phyloP scores from a whole-genome alignment of 371 early-diverging fungal species.

The Rhizomucor miehei region DNA sequence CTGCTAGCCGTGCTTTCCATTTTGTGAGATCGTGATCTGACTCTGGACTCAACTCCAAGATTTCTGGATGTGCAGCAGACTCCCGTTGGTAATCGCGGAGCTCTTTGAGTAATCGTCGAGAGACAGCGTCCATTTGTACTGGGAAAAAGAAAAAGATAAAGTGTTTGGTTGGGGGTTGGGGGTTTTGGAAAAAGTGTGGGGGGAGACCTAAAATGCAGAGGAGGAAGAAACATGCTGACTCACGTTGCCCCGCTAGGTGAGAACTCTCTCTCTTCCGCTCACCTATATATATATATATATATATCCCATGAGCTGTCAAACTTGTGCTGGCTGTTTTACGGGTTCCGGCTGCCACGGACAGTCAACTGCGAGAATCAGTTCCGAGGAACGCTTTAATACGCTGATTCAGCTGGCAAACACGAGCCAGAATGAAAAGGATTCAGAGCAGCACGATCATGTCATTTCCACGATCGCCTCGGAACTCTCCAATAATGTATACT shows the following conservation, averaged over 20 bases:
- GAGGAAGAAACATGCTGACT: too few species aligned
- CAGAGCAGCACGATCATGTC: conserved; percentile 8
- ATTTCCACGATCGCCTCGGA: conserved; percentile 7
- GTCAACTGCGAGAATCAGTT: too few species aligned
- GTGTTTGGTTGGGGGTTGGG: too few species aligned
- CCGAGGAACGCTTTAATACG: too few species aligned
- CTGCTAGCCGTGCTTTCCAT: conserved; percentile 88
- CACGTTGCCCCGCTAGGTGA: too few species aligned
- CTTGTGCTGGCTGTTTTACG: background rate
- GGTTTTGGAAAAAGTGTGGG: too few species aligned
- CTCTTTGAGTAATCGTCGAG: conserved; percentile 64
- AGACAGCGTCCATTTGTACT: conserved; percentile 46
- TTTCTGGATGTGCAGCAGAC: conserved; percentile 49
- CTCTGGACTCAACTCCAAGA: conserved; percentile 57
- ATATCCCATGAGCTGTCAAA: background rate
- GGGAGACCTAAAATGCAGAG: too few species aligned
- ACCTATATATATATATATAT: too few species aligned
- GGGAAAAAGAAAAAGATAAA: conserved; percentile 3
- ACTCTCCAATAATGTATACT: conserved; percentile 8
- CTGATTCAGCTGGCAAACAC: too few species aligned
- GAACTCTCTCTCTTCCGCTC: too few species aligned
- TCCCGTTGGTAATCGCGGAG: conserved; percentile 58
- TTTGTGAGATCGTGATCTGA: conserved; percentile 78
- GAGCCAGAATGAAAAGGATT: too few species aligned
- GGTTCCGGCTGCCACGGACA: background rate